These are phyloP conservation scores for Aspergillus melleus DNA, from an alignment of 2,329 filamentous ascomycete genomes.

Conservation along the genomic window DNA sequence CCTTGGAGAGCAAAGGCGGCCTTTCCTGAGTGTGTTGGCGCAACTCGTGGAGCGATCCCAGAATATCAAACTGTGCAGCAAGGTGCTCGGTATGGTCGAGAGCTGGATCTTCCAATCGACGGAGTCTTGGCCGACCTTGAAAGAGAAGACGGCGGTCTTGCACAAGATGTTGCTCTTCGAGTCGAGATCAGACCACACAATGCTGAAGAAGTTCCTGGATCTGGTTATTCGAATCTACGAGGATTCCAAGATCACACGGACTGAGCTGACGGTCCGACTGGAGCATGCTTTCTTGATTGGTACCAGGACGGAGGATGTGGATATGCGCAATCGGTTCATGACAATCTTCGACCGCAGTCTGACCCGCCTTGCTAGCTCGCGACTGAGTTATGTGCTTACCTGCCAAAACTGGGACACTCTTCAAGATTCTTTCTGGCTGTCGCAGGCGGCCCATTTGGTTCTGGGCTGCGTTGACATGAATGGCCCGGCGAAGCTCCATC, in stretches of 20 bases:
- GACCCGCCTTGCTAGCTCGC: conserved; percentile 85
- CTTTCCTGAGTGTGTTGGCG: conserved; percentile 92
- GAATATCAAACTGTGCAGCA: conserved; percentile 82
- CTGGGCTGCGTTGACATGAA: conserved; percentile 89
- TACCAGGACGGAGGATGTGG: conserved; percentile 85
- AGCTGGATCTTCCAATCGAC: conserved; percentile 94
- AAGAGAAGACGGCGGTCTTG: conserved; percentile 98
- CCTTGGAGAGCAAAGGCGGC: conserved; percentile 83
- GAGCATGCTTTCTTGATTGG: conserved; percentile 98
- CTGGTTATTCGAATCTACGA: conserved; percentile 98
- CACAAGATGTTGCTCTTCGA: conserved; percentile 99
- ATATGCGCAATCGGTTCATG: conserved; percentile 97
- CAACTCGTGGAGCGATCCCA: conserved; percentile 93
- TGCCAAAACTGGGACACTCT: conserved; percentile 97
- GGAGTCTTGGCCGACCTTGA: conserved; percentile 93
- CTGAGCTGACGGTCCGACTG: conserved; percentile 93
- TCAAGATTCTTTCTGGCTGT: conserved; percentile 92
- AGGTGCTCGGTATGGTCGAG: conserved; percentile 91
- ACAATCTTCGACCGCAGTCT: conserved; percentile 92
- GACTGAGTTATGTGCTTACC: conserved; percentile 83
- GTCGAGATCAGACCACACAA: conserved; percentile 73
- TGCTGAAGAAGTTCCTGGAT: conserved; percentile 90
- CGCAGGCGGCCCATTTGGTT: conserved; percentile 89
- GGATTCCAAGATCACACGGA: conserved; percentile 90
- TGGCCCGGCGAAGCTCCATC: conserved; percentile 72